Evolutionary conservation across 2,329 filamentous ascomycete species (phyloP), one percentile per base, ranked within the genome.

Genomic region (Zymoseptoria pseudotritici): DNA sequence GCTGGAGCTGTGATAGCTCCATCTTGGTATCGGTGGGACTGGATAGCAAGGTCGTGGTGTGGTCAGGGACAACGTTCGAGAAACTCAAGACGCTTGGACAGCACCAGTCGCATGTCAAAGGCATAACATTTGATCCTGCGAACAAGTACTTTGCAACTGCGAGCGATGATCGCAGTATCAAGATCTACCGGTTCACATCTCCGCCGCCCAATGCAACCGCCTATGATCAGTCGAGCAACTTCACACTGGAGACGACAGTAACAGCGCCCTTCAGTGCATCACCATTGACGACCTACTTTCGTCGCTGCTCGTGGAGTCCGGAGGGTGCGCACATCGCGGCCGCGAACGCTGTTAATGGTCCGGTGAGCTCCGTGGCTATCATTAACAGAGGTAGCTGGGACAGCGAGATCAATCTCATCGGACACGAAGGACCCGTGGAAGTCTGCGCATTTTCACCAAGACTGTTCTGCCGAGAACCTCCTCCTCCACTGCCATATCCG

Each of bases 121-220:
- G 95, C 63, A 95, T 99, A 69, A 96, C 93, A 0, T 99, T 99
- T 72, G 94, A 99, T 72, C 94, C 94, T 0, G 94, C 94, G 50
- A 97, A 97, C 79, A 99, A 97, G 73, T 99, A 96, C 79, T 99
- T 99, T 75, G 94, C 95, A 17, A 99, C 95, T 0, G 92, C 95
- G 2, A 96, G 91, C 76, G 94, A 99, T 74, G 94, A 99, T 75
- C 86, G 94, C 61, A 93, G 91, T 2, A 96, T 99, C 76, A 96
- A 96, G 74, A 90, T 99, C 69, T 97, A 96, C 76, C 86, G 92
- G 61, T 99, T 97, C 74, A 96, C 90, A 2, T 89, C 93, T 1
- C 92, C 94, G 0, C 84, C 88, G 1, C 90, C 94, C 9, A 97
- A 96, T 73, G 90, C 94, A 42, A 96, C 90, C 1, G 86, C 93